Evolutionary conservation across 768 basidiomycete genomes (phyloP).

Genomic region (Rhodotorula kratochvilovae): DNA sequence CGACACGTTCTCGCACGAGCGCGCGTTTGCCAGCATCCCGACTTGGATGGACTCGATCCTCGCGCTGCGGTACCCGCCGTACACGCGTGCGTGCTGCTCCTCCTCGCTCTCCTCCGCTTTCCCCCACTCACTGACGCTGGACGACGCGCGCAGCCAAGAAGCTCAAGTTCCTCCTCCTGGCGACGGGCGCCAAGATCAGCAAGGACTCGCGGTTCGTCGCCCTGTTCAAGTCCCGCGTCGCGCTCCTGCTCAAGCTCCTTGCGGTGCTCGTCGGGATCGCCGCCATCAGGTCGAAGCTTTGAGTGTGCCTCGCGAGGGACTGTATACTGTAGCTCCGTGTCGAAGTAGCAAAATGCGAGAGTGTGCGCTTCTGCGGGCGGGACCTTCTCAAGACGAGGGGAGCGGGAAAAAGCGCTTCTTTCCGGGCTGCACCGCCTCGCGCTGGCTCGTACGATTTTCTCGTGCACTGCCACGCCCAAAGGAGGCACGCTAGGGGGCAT

Average conservation of each 20-base stretch:
- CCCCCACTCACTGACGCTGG: neutral
- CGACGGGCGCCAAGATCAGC: constrained; percentile 14
- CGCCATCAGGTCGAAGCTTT: neutral
- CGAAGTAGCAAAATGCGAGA: too few relatives aligned
- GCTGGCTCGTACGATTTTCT: too few relatives aligned
- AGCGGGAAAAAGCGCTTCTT: too few relatives aligned
- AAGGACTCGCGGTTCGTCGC: neutral
- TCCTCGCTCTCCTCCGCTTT: too few relatives aligned
- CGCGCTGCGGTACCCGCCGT: constrained; percentile 36
- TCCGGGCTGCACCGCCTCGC: too few relatives aligned
- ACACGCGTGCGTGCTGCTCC: constrained; percentile 19
- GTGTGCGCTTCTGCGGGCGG: too few relatives aligned
- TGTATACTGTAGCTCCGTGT: too few relatives aligned
- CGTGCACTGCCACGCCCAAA: neutral
- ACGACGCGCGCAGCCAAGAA: neutral
- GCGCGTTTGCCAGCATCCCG: constrained; percentile 26
- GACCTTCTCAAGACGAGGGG: too few relatives aligned
- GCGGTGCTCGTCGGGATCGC: neutral
- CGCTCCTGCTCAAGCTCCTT: constrained; percentile 7
- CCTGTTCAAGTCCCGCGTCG: neutral
- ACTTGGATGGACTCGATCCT: constrained; percentile 35
- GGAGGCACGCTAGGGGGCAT: too few relatives aligned
- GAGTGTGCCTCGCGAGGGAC: neutral
- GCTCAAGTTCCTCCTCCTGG: constrained; percentile 21
- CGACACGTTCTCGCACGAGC: constrained; percentile 38